Conservation (phyloP, 129 eudicot species). For the Flaveria bidentis region DNA sequence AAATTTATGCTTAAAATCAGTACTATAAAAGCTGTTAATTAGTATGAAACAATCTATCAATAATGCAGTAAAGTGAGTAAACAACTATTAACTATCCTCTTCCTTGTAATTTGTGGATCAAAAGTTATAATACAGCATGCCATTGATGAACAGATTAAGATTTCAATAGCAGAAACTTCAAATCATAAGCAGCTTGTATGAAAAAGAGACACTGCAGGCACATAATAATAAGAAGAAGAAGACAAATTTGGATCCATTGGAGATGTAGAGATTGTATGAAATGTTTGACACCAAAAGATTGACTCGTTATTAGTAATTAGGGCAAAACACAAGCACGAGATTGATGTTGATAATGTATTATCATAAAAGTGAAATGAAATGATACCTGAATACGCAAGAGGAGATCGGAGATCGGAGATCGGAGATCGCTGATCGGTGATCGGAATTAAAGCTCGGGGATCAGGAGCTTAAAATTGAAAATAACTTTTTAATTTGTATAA, state of each 20-base stretch:
- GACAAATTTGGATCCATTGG: not conserved
- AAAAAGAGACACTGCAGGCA: not conserved
- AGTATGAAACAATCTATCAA: no score
- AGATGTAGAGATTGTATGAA: not conserved
- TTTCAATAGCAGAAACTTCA: not conserved
- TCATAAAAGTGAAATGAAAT: no score
- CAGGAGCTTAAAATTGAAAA: no score
- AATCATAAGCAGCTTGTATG: not conserved
- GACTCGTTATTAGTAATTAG: not conserved
- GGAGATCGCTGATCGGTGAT: no score
- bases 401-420: no score
- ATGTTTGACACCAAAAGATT: not conserved
- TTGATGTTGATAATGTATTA: no score
- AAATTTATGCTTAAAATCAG: no score
- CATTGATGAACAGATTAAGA: not conserved
- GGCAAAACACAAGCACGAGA: not conserved
- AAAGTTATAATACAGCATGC: not conserved
- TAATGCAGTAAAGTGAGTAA: no score
- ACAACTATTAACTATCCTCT: not conserved
- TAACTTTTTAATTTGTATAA: no score
- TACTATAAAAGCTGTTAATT: no score
- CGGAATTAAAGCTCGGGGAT: no score
- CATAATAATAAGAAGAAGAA: not conserved
- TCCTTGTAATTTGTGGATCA: not conserved
- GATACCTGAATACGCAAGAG: no score